phyloP scores from a whole-genome alignment of 108 stramenopile species.

The Nitzschia palea region DNA sequence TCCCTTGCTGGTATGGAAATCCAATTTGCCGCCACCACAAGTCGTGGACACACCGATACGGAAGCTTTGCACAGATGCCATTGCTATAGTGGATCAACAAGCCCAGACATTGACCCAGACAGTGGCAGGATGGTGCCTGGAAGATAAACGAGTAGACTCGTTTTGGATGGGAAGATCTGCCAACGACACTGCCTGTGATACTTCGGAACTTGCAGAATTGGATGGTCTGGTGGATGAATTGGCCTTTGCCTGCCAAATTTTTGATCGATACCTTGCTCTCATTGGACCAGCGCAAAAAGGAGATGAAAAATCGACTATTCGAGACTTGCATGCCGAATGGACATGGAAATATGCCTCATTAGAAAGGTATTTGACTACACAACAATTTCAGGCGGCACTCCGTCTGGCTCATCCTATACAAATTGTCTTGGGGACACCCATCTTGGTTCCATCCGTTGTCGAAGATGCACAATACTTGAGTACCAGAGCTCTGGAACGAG shows the following conservation, averaged over 20 bases:
- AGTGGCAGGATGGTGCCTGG: constrained; percentile 68
- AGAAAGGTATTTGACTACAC: constrained; percentile 48
- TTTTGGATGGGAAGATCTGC: constrained; percentile 50
- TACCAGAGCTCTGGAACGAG: constrained; percentile 75
- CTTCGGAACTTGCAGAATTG: constrained; percentile 26
- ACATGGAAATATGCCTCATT: constrained; percentile 66
- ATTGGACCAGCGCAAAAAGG: constrained; percentile 12
- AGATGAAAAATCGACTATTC: constrained; percentile 3
- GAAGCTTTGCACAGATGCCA: constrained; percentile 52
- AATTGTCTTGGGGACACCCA: constrained; percentile 51
- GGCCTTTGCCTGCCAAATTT: constrained; percentile 75
- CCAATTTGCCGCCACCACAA: constrained; percentile 34
- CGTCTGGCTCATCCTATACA: constrained; percentile 45
- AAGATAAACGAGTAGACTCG: constrained; percentile 47
- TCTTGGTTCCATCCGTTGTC: constrained; percentile 76
- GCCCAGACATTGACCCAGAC: constrained; percentile 63
- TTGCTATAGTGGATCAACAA: constrained; percentile 61
- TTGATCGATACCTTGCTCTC: constrained; percentile 60
- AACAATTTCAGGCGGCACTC: constrained; percentile 47
- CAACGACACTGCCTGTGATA: not conserved
- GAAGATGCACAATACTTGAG: constrained; percentile 85
- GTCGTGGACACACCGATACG: not conserved
- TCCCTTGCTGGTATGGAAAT: constrained; percentile 75
- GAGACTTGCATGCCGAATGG: constrained; percentile 52
- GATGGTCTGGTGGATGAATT: constrained; percentile 79